Evolutionary conservation across 2,329 filamentous ascomycete species (phyloP), one percentile per base, ranked within the genome.

Genomic region (Ceratocystis destructans): DNA sequence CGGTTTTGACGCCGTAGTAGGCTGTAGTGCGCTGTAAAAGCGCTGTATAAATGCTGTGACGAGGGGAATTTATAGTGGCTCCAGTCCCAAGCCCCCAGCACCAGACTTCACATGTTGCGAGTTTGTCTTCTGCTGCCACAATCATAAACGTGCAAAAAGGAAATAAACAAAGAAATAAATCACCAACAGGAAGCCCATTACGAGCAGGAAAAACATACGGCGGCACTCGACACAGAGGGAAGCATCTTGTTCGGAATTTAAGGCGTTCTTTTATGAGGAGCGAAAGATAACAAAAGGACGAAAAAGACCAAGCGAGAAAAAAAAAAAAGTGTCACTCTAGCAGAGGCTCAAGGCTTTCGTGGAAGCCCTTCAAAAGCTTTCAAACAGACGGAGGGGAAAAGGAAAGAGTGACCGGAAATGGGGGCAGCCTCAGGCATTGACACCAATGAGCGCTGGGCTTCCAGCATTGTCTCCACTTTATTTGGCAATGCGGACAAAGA

Each of bases 201-300:
- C 8, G 55, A 59, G 31, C 8, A 53, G 22, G 8, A 59, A 31
- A 31, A 12, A 68, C 67, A 64, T 68, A 68, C 67, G 50, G 61
- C 67, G 45, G 55, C 67, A 44, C 67, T 64, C 53, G 67, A 68
- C 61, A 68, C 55, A 68, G 61, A 61, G 37, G 59, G 61, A 57
- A 68, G 50, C 67, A 68, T 68, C 37, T 50, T 66, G 57, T 53
- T 46, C 28, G 33, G 46, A 41, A 28, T 28, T 55, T 59, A n/a
- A 33, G 55, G 25, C 33, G 25, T 59, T 59, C 31, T 59, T 59
- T 59, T 31, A 61, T 37, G 25, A 65, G 41, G 25, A 50, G 64
- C 37, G 64, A 46, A 45, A 48, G 17, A 33, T n/a, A n/a, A 53
- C 28, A 57, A 17, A 46, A 61, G 28, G 25, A 48, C 28, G 46